Conservation (phyloP, 2,329 filamentous ascomycete species). For the Neofusicoccum ribis region DNA sequence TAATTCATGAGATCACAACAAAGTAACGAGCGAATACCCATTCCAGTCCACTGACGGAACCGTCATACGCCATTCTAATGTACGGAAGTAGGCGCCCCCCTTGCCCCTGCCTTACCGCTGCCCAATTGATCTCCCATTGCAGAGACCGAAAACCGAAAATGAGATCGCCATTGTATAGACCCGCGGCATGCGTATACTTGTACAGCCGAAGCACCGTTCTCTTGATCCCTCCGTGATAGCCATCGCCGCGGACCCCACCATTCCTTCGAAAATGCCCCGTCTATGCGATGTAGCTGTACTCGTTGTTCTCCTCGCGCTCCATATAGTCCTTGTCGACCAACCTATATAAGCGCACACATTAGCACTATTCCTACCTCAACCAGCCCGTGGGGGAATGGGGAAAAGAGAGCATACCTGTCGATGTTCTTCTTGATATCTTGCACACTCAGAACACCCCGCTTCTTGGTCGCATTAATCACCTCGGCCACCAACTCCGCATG, state of each 20-base stretch:
- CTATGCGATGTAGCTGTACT: constrained; percentile 41
- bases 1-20: background rate
- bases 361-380: background rate
- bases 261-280: no score
- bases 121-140: background rate
- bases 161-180: background rate
- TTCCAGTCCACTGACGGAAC: background rate
- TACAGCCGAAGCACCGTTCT: background rate
- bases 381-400: no score
- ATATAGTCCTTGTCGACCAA: constrained; percentile 38
- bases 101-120: background rate
- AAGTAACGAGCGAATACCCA: background rate
- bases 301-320: constrained; percentile 23
- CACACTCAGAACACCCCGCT: constrained; percentile 80
- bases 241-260: no score
- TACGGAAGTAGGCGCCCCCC: background rate
- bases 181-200: background rate
- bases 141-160: background rate
- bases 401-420: constrained; percentile 63
- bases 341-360: background rate
- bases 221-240: background rate
- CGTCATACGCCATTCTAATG: background rate
- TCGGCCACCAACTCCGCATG: constrained; percentile 88
- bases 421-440: constrained; percentile 95
- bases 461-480: constrained; percentile 88